These are phyloP conservation scores for Annulohypoxylon stygium DNA, from an alignment of 495 filamentous ascomycete species.

Conservation along the genomic window DNA sequence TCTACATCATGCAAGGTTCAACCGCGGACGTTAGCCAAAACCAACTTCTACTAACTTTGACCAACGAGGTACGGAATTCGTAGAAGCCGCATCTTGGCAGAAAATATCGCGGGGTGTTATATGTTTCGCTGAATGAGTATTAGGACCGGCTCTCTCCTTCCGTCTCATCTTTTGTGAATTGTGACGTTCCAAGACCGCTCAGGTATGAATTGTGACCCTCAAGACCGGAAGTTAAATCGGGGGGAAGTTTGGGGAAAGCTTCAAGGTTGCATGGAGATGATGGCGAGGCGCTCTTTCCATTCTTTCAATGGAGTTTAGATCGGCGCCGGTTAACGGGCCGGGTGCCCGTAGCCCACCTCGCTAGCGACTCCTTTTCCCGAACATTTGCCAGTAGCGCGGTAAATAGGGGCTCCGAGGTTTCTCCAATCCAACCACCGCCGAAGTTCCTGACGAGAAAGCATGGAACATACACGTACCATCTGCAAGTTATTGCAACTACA, in stretches of 20 bases:
- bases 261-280: slow-evolving; percentile 5
- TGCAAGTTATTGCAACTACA: neutral
- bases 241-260: slow-evolving; percentile 20
- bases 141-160: slow-evolving; percentile 31
- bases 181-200: slow-evolving; percentile 28
- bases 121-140: slow-evolving; percentile 5
- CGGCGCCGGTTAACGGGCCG: slow-evolving; percentile 43
- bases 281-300: slow-evolving; percentile 29
- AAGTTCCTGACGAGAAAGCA: neutral
- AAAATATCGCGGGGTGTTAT: slow-evolving; percentile 28
- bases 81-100: slow-evolving; percentile 34
- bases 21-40: slow-evolving; percentile 9
- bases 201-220: slow-evolving; percentile 46
- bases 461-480: slow-evolving; percentile 4
- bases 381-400: slow-evolving; percentile 36
- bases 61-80: slow-evolving; percentile 18
- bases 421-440: slow-evolving; percentile 34
- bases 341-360: slow-evolving; percentile 8
- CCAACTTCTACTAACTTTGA: slow-evolving; percentile 4
- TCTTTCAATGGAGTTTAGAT: slow-evolving; percentile 42
- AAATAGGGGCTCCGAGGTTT: slow-evolving; percentile 35
- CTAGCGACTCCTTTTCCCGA: slow-evolving; percentile 24
- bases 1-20: slow-evolving; percentile 30
- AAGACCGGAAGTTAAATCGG: slow-evolving; percentile 29
- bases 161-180: slow-evolving; percentile 34